phyloP scores from a whole-genome alignment of 108 stramenopile species.

The Nannochloropsis oceanica region DNA sequence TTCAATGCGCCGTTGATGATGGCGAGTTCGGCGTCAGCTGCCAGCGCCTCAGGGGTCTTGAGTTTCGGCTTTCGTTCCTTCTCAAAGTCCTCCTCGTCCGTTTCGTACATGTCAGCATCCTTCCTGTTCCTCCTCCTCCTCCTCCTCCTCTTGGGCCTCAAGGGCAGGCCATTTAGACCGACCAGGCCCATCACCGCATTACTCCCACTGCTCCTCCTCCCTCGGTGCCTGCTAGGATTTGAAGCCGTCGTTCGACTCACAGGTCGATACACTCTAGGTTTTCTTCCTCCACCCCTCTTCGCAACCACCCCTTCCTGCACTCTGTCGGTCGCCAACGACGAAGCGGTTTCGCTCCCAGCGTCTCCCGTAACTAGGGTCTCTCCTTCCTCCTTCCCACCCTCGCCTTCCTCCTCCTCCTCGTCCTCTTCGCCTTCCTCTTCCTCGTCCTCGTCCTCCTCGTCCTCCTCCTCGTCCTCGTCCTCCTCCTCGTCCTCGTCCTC shows the following conservation, averaged over 20 bases:
- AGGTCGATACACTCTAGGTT: not conserved
- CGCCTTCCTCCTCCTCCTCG: not conserved
- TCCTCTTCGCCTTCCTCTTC: not conserved
- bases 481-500: not conserved
- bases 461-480: not conserved
- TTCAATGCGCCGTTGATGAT: not conserved
- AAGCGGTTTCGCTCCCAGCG: not conserved
- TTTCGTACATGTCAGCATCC: not conserved
- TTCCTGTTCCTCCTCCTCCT: not conserved
- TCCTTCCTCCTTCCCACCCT: not conserved
- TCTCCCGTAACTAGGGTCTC: not conserved
- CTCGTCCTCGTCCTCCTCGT: not conserved
- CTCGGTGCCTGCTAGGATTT: not conserved
- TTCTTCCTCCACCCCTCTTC: not conserved
- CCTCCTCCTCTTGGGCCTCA: too few relatives aligned
- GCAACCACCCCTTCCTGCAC: not conserved
- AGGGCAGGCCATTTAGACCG: not conserved
- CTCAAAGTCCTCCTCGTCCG: not conserved
- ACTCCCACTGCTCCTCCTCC: not conserved
- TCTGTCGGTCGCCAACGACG: not conserved
- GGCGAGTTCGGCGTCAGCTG: not conserved
- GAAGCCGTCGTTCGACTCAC: not conserved
- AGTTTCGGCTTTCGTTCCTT: not conserved
- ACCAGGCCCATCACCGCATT: not conserved
- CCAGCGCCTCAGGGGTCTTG: not conserved